Evolutionary conservation across 805 yeast genomes (phyloP), one percentile per base, ranked within the genome.

Genomic region (Hanseniaspora taiwanica): DNA sequence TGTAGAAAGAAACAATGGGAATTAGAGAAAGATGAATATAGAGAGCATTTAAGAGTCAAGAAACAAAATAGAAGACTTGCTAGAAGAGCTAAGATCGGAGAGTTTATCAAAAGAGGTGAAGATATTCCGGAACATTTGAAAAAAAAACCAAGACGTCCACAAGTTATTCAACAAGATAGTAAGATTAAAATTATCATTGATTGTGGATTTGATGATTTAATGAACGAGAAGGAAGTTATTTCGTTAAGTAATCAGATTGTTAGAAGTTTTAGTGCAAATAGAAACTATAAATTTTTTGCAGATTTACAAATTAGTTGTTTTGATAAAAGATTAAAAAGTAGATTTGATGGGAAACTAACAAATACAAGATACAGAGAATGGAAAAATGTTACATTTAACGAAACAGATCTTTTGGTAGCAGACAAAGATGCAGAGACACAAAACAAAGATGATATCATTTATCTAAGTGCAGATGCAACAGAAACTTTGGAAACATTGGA

Each of bases 171-270:
- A 52, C 49, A 46, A 2, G 59, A 59, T 10, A 65, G 76, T 2
- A 74, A 71, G 0, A 68, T 76, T 6, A 62, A 56, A 5, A 65
- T 87, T 21, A 63, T 87, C n/a, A 54, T 87, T 46, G 98, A 89
- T 59, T 89, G 98, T 60, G 81, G 72, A 13, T 89, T 89, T 58
- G 97, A 91, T 53, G 91, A 82, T 35, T 54, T 81, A 51, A 91
- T 91, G 98, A 73, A 70, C 27, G 82, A 77, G 16, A 78, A 78
- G 45, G 81, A 77, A 49, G 59, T 66, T 16, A 71, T 72, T 2
- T 82, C 94, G 17, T 59, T 89, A 53, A 72, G 85, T 6, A 71
- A 76, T 38, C 98, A 89, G 60, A 68, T 91, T 38, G 76, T 89
- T 3, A 68, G 96, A 44, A 71, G 84, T 38, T 89, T 89, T 58